These are phyloP conservation scores for Nitzschia palea DNA, from an alignment of 108 stramenopile genomes.

Conservation along the genomic window DNA sequence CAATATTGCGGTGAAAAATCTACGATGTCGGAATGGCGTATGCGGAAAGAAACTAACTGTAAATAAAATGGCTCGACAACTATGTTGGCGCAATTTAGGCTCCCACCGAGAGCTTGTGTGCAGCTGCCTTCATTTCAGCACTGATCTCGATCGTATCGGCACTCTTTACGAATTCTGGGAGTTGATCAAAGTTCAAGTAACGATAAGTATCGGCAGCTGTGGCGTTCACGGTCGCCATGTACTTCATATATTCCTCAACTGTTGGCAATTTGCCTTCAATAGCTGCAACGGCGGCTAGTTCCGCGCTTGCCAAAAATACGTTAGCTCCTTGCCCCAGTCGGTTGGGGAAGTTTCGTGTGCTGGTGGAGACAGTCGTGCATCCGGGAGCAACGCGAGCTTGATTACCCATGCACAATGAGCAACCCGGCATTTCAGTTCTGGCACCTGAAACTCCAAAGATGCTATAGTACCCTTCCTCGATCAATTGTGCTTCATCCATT, in stretches of 20 bases:
- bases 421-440: constrained; percentile 96
- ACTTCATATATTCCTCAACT: constrained; percentile 84
- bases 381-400: constrained; percentile 94
- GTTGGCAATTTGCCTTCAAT: constrained; percentile 90
- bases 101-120: constrained; percentile 54
- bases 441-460: constrained; percentile 92
- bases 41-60: too few relatives aligned
- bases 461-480: constrained; percentile 95
- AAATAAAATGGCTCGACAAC: too few relatives aligned
- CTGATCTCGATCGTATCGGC: constrained; percentile 84
- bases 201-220: constrained; percentile 93
- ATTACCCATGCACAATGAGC: constrained; percentile 97
- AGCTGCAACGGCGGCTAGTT: constrained; percentile 87
- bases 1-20: too few relatives aligned
- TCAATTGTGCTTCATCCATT: constrained; percentile 97
- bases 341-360: constrained; percentile 97
- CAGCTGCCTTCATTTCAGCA: constrained; percentile 87
- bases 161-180: constrained; percentile 84
- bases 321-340: constrained; percentile 95
- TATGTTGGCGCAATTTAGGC: too few relatives aligned
- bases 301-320: constrained; percentile 92
- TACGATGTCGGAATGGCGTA: too few relatives aligned
- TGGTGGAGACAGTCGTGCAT: constrained; percentile 91
- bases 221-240: constrained; percentile 77
- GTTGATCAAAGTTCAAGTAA: constrained; percentile 94